Percentiles rank a stretch among this genome's conserved stretches.
These are phyloP conservation scores for Aspergillus biplanus DNA, from an alignment of 495 filamentous ascomycete genomes.

Conservation along the genomic window DNA sequence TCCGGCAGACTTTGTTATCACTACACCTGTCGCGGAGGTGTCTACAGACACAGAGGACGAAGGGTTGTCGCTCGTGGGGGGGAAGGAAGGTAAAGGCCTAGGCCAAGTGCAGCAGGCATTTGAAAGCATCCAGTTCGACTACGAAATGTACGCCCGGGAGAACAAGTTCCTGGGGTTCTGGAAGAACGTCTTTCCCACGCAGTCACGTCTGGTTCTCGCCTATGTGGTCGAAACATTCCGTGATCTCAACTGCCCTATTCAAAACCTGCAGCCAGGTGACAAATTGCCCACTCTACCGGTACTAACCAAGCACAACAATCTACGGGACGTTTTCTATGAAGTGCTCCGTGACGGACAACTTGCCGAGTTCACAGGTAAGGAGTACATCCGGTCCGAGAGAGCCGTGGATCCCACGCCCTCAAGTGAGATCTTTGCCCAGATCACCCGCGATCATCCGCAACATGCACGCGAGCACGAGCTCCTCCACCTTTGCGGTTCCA, in stretches of 20 bases:
- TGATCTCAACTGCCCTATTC: conserved; percentile 37
- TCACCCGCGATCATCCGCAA: conserved; percentile 5
- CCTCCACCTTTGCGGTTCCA: neutral
- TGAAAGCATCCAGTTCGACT: conserved; percentile 26
- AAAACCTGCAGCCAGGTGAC: conserved; percentile 14
- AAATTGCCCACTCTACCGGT: no score
- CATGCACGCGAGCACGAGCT: neutral
- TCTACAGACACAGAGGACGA: neutral
- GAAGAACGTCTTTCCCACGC: conserved; percentile 21
- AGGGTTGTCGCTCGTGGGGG: neutral
- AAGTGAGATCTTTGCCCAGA: conserved; percentile 30
- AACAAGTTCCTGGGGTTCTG: conserved; percentile 29
- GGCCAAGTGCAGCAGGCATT: conserved; percentile 1
- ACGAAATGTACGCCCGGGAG: conserved; percentile 22
- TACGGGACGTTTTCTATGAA: no score
- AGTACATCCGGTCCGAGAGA: no score
- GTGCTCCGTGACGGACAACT: no score
- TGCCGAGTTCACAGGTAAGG: no score
- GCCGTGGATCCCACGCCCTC: neutral
- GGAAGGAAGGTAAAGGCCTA: neutral
- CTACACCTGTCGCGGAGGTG: no score
- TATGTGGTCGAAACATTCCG: conserved; percentile 47
- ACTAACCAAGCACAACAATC: no score
- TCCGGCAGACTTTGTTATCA: no score
- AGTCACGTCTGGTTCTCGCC: conserved; percentile 37